phyloP scores from a whole-genome alignment of 1,284 basidiomycete species.

The Pseudozyma tsukubaensis region DNA sequence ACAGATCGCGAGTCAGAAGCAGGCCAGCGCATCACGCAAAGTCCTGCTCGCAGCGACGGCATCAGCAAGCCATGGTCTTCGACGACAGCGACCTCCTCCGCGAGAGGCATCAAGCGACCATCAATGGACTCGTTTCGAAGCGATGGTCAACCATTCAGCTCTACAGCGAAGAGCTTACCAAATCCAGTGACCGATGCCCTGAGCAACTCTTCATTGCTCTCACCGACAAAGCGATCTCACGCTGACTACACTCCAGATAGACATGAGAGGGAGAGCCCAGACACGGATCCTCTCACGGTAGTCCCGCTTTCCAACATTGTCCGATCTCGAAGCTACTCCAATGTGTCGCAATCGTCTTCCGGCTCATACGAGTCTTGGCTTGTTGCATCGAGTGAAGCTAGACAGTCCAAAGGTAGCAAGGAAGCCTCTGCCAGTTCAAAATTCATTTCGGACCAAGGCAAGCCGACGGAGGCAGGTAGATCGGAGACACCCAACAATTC shows the following conservation, averaged over 20 bases:
- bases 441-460: neutral
- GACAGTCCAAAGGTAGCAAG: neutral
- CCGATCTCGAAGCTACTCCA: conserved; percentile 20
- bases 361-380: neutral
- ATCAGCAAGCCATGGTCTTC: neutral
- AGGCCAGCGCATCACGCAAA: neutral
- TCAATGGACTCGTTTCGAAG: neutral
- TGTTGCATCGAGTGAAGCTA: neutral
- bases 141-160: neutral
- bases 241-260: no score
- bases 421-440: neutral
- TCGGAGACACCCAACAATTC: no score
- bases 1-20: conserved; percentile 30
- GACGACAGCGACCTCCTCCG: neutral
- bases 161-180: neutral
- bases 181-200: no score
- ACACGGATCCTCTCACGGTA: conserved; percentile 6
- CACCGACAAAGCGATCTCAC: no score
- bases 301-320: conserved; percentile 27
- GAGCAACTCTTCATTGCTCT: no score
- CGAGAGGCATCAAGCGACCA: neutral
- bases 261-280: neutral
- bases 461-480: no score
- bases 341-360: conserved; percentile 4
- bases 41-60: conserved; percentile 8